Evolutionary conservation across 78 protist species (phyloP).

Genomic region (Corallochytrium limacisporum): DNA sequence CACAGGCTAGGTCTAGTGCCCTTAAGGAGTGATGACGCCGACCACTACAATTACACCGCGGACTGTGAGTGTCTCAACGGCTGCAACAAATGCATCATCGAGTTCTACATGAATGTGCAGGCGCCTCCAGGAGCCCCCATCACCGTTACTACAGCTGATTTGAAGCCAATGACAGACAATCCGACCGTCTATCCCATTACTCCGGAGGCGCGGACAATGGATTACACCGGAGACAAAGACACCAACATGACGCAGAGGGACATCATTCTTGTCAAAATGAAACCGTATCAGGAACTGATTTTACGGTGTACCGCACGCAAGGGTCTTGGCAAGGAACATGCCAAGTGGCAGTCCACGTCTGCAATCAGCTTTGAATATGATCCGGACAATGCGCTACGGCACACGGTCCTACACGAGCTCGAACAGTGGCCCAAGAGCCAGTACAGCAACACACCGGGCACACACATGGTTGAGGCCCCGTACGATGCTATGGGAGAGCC

Average conservation of each 20-base stretch:
- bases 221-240: background rate
- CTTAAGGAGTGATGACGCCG: background rate
- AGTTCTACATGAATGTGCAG: conserved; percentile 14
- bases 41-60: conserved; percentile 19
- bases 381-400: conserved; percentile 53
- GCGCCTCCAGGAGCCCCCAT: too few species aligned
- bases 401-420: too few species aligned
- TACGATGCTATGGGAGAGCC: too few species aligned
- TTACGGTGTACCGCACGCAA: conserved; percentile 12
- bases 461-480: too few species aligned
- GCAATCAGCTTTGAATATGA: conserved; percentile 55
- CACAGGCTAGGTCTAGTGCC: conserved; percentile 86
- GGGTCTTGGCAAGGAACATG: conserved; percentile 83
- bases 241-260: background rate
- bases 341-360: conserved; percentile 67
- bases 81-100: conserved; percentile 23
- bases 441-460: too few species aligned
- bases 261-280: conserved; percentile 60
- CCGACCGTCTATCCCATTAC: background rate
- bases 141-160: too few species aligned
- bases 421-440: too few species aligned
- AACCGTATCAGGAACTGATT: conserved; percentile 43
- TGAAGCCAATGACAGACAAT: background rate
- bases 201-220: background rate
- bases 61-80: conserved; percentile 21